Base-by-base conservation (phyloP, 495 filamentous ascomycete species). In the Cercophora newfieldiana region DNA sequence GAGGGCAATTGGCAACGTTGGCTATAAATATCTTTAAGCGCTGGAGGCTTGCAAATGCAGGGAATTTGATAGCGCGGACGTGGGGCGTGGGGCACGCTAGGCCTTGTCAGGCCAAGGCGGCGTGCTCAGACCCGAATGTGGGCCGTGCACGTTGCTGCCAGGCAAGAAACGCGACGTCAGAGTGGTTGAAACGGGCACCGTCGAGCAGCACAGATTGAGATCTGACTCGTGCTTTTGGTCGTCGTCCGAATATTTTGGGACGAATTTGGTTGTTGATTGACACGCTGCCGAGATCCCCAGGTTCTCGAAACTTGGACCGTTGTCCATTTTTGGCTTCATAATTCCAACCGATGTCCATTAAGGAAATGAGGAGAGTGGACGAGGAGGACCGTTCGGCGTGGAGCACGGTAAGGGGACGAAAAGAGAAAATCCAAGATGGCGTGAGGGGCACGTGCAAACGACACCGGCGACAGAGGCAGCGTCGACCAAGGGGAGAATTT, bases 1-100 rank as follows among this genome's bases (percentile, higher is more conserved):
- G 29, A 25, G 25, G 33, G 7, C 16, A 22, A 29, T 6, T 49
- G 14, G 16, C 37, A 29, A 29, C 29, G 49, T 55, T 16, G 31
- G 50, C 61, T 63, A 63, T 55, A 63, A 63, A 63, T 63, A 63
- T 30, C 61, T 63, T 56, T 63, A 55, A 63, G 61, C 61, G 61
- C 61, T 63, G 61, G 61, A 50, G 61, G 37, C 37, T 44, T 50
- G 61, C 50, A 63, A 33, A 54, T 63, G 61, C 61, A 63, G 25
- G 61, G 61, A 54, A 63, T 63, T 56, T 63, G 61, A 63, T 47
- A 28, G 61, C 50, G 29, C 31, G 28, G 44, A 21, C 19, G 12
- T 44, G 37, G 3, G 37, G 37, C 37, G 37, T 44, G 10, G 37
- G 37, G n/a, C n/a, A n/a, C n/a, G n/a, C n/a, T n/a, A n/a, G n/a